A percentile compares a stretch with the other conserved stretches of the same genome.
Evolutionary conservation across 192 early-diverging fungal species (phyloP).

Genomic region (Pecoramyces ruminantium): DNA sequence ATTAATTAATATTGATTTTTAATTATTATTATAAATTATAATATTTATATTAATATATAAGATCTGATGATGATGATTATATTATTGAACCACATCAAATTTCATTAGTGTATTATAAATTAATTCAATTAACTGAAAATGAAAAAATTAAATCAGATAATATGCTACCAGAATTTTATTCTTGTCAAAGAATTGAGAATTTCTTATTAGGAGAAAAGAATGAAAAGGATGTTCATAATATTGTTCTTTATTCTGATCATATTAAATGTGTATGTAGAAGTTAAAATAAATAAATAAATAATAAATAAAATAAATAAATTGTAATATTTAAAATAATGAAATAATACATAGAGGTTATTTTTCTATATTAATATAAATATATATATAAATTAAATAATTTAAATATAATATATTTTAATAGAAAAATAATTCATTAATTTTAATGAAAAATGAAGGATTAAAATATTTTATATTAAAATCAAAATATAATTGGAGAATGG

Average conservation of each 20-base stretch:
- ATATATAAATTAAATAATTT: too few species aligned
- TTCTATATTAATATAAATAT: too few species aligned
- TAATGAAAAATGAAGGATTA: too few species aligned
- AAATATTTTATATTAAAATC: constrained; percentile 41
- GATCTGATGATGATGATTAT: constrained; percentile 1
- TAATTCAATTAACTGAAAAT: constrained; percentile 4
- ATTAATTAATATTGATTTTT: too few species aligned
- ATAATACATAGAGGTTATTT: too few species aligned
- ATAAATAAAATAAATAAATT: too few species aligned
- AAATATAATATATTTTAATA: too few species aligned
- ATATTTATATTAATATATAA: too few species aligned
- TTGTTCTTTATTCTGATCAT: constrained; percentile 8
- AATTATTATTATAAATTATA: too few species aligned
- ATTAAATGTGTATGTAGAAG: constrained; percentile 4
- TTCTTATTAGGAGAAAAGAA: constrained; percentile 15
- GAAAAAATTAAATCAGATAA: background rate
- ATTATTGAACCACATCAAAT: constrained; percentile 13
- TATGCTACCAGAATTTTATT: constrained; percentile 19
- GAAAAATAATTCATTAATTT: background rate
- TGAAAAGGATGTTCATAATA: too few species aligned
- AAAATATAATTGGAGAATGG: constrained; percentile 54
- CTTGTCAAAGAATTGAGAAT: constrained; percentile 21
- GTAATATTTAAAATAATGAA: too few species aligned
- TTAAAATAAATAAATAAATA: too few species aligned
- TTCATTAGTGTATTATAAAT: constrained; percentile 22